Conservation (phyloP, 495 filamentous ascomycete genomes). For the Monascus purpureus region DNA sequence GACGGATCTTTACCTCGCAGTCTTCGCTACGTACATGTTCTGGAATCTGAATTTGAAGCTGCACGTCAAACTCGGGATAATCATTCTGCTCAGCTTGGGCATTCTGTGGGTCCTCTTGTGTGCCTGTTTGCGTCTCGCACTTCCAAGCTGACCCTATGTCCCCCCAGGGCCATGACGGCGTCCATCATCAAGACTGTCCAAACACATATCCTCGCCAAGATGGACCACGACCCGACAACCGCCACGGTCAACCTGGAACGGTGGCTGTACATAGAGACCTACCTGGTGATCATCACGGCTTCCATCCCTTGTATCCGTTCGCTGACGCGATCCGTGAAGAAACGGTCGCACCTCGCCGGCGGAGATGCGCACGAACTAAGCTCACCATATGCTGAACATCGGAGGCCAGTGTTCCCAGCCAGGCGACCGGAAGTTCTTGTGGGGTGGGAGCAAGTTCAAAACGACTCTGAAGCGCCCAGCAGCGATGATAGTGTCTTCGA, state of each 20-base stretch:
- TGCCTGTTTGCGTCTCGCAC: neutral
- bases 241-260: conserved; percentile 14
- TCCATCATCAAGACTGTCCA: conserved; percentile 18
- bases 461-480: too few relatives aligned
- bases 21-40: conserved; percentile 31
- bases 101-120: conserved; percentile 20
- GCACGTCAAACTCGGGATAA: conserved; percentile 32
- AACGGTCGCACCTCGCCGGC: neutral
- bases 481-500: too few relatives aligned
- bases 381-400: neutral
- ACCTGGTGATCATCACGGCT: conserved; percentile 19
- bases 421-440: too few relatives aligned
- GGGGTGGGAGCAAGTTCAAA: too few relatives aligned
- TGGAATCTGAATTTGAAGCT: conserved; percentile 28
- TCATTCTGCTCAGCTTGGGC: conserved; percentile 28
- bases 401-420: too few relatives aligned
- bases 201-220: conserved; percentile 12
- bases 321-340: conserved; percentile 2
- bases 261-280: conserved; percentile 18
- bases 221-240: conserved; percentile 12
- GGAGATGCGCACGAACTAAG: neutral
- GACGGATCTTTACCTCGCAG: conserved; percentile 36
- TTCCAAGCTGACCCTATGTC: neutral
- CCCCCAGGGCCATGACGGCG: conserved; percentile 15
- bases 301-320: conserved; percentile 18